These are phyloP conservation scores for Knufia petricola DNA, from an alignment of 2,329 filamentous ascomycete species.

Conservation along the genomic window DNA sequence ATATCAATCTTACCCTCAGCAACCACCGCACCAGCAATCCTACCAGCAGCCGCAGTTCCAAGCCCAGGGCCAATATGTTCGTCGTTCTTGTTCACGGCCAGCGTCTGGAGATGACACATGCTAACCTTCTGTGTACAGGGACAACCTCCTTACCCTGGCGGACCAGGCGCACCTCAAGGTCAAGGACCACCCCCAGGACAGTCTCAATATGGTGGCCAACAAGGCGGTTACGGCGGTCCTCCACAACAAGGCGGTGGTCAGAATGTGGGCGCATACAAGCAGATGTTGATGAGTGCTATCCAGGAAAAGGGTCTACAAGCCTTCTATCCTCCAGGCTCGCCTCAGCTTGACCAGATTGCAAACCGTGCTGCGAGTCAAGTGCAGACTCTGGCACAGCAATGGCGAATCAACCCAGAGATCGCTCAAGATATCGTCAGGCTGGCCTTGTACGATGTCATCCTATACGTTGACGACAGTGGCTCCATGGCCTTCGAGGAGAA, in stretches of 20 bases:
- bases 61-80: slow-evolving; percentile 19
- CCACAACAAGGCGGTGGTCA: slow-evolving; percentile 31
- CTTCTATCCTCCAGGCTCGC: slow-evolving; percentile 50
- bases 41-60: slow-evolving; percentile 27
- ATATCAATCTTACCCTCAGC: slow-evolving; percentile 13
- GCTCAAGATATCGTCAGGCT: slow-evolving; percentile 55
- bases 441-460: slow-evolving; percentile 51
- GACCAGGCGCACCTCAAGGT: slow-evolving; percentile 22
- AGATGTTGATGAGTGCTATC: slow-evolving; percentile 45
- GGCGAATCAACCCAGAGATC: slow-evolving; percentile 50
- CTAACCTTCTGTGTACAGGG: slow-evolving; percentile 24
- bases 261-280: slow-evolving; percentile 47
- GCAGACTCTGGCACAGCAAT: slow-evolving; percentile 47
- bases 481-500: slow-evolving; percentile 61
- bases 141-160: slow-evolving; percentile 20
- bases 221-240: slow-evolving; percentile 19
- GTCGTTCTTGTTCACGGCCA: slow-evolving; percentile 20
- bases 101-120: slow-evolving; percentile 29
- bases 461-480: slow-evolving; percentile 60
- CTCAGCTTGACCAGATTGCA: slow-evolving; percentile 42
- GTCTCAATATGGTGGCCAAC: slow-evolving; percentile 20
- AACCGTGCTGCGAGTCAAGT: slow-evolving; percentile 41
- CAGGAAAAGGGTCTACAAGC: slow-evolving; percentile 51
- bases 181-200: slow-evolving; percentile 15
- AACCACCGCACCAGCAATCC: slow-evolving; percentile 18